Base-by-base conservation (phyloP, 495 filamentous ascomycete species). In the Hyaloscypha finlandica region DNA sequence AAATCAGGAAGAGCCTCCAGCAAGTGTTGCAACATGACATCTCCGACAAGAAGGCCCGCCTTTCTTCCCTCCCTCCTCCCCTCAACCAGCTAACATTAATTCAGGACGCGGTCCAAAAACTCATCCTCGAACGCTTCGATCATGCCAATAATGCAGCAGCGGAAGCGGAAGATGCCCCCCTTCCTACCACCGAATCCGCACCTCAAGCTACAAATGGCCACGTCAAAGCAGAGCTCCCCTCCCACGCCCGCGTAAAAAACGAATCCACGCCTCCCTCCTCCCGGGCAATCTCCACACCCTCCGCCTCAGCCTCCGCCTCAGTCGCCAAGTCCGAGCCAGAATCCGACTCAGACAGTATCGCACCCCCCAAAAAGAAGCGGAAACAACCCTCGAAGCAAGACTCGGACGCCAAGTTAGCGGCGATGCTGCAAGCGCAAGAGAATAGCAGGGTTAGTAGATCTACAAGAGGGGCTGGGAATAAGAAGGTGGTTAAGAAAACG, bases 41-140 rank as follows among this genome's bases (percentile, higher is more conserved):
- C 74, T 90, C 88, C 62, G 83, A 86, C 25, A 88, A 96, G 76
- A 99, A 97, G 87, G 95, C 93, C 67, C 48, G 84, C 9, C 42
- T 16, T 8, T n/a, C 33, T 8, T 6, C 30, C 12, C 30, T 30
- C 59, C 12, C 31, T 56, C 30, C 19, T 37, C 11, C 51, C 19
- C 20, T 11, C 8, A n/a, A 22, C n/a, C 8, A 22, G n/a, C 54
- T 58, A 64, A 57, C 6, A 45, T 33, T 66, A 51, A 12, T 45
- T 48, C 70, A 99, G 94, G 81, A 86, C 78, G 85, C 84, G 14
- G 89, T 99, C 72, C 94, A 93, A 73, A 78, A 78, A 52, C 84
- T 98, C 25, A 99, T 98, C 63, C 90, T 93, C 79, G 85, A 88
- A 66, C 91, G 95, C 60, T 99, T 98, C 78, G 94, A 99, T 75